These are phyloP conservation scores for Pestalotiopsis sp. DNA, from an alignment of 2,329 filamentous ascomycete genomes.

Conservation along the genomic window DNA sequence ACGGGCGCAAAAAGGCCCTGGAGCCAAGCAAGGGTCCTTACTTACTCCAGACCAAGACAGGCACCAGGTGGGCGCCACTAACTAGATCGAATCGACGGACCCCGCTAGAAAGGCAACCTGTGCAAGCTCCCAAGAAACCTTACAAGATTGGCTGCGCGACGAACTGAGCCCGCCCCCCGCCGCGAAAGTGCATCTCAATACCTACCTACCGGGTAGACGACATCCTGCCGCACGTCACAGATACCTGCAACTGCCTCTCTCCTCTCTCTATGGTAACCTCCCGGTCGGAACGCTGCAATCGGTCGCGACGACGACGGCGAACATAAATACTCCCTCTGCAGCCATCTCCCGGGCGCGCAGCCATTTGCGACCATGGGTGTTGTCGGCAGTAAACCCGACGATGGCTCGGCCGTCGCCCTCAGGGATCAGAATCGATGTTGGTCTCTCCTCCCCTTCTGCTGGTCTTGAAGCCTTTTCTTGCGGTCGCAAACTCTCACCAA, in stretches of 20 bases:
- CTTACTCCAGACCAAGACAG: background rate
- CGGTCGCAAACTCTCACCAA: background rate
- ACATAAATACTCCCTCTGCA: conserved; percentile 12
- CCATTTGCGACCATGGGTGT: conserved; percentile 74
- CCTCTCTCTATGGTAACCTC: background rate
- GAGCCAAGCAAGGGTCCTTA: background rate
- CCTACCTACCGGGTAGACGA: background rate
- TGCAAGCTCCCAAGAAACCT: background rate
- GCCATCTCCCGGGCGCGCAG: conserved; percentile 28
- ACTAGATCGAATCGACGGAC: conserved; percentile 5
- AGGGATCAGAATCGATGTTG: conserved; percentile 90
- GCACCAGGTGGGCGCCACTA: conserved; percentile 3
- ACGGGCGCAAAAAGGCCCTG: background rate
- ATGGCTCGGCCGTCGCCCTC: conserved; percentile 78
- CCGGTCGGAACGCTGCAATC: background rate
- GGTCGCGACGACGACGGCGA: conserved; percentile 9
- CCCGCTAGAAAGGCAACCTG: conserved; percentile 10
- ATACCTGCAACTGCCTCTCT: background rate
- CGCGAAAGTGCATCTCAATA: background rate
- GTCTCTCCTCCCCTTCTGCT: conserved; percentile 35
- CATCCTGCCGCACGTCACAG: background rate
- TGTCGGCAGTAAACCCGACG: conserved; percentile 85
- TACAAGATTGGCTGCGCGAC: conserved; percentile 8
- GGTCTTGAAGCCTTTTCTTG: background rate
- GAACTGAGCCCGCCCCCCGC: background rate